Base-by-base conservation (phyloP, 495 filamentous ascomycete species). In the Penicillium samsonianum region DNA sequence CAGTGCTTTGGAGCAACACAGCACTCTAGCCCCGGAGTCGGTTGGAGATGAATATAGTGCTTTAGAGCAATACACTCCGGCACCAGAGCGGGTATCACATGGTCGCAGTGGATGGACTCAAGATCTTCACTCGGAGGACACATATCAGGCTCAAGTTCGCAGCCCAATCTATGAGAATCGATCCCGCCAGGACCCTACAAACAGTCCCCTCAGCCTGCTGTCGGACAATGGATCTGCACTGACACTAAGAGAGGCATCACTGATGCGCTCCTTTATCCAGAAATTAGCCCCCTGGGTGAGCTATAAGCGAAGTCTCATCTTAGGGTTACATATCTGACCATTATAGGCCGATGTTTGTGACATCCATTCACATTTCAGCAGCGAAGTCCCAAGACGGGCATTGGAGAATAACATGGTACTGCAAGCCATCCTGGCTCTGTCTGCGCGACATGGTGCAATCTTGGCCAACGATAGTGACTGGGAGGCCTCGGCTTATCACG, bases 401-500 rank as follows among this genome's bases (percentile, higher is more conserved):
- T 54, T 76, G 11, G 64, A 70, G 38, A 61, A 65, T 5, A 65
- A 70, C 3, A 73, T 76, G 67, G 61, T 76, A 0, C 35, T 76
- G 11, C 73, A 74, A 46, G 71, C 73, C 14, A 56, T 76, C 0
- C 25, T 76, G 14, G 60, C 70, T 5, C 65, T 74, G 2, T 63
- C 73, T 9, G 67, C 73, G 0, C 63, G 73, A 25, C 72, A 73
- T 43, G 68, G 71, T 38, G 72, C 73, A 2, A 73, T 74, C 9
- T 52, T 74, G 53, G 61, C 57, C 12, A 60, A 57, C 0, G 28
- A 65, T 5, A 68, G 62, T 47, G 72, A 76, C 52, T 70, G 57
- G 65, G 73, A 76, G 56, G 72, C 72, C 4, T 73, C 73, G 1
- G 63, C 67, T 20, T 77, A 74, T 53, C 72, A 74, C 40, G 65